These are phyloP conservation scores for Globisporangium nagaii DNA, from an alignment of 352 stramenopile genomes.

Conservation along the genomic window DNA sequence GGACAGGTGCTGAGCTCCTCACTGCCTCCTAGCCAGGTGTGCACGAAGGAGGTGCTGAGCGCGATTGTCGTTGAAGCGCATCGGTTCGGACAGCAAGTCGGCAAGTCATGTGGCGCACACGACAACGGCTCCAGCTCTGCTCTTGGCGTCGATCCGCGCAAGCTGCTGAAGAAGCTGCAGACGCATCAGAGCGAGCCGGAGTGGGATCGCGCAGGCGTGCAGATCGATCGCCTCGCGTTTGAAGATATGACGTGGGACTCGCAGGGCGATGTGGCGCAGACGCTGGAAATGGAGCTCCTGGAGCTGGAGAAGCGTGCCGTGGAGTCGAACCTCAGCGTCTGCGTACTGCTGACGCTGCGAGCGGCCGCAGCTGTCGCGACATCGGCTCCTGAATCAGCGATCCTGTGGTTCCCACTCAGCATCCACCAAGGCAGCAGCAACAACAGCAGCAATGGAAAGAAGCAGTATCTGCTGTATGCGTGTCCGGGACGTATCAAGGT, in stretches of 20 bases:
- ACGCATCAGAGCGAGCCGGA: not conserved
- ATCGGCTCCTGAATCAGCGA: slow-evolving; percentile 15
- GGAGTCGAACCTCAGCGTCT: slow-evolving; percentile 17
- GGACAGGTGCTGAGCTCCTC: slow-evolving; percentile 21
- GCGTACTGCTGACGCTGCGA: slow-evolving; percentile 27
- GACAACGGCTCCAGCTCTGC: not conserved
- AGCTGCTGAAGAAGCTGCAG: slow-evolving; percentile 17
- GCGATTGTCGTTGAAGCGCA: slow-evolving; percentile 57
- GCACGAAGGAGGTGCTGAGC: slow-evolving; percentile 39
- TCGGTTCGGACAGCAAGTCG: slow-evolving; percentile 34
- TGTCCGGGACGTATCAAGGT: slow-evolving; percentile 65
- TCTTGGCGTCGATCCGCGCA: slow-evolving; percentile 16
- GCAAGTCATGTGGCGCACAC: slow-evolving; percentile 2
- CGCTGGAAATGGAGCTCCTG: slow-evolving; percentile 55
- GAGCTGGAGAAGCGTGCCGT: slow-evolving; percentile 37
- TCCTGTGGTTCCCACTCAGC: slow-evolving; percentile 36
- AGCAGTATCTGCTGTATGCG: slow-evolving; percentile 49
- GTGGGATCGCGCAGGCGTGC: not conserved
- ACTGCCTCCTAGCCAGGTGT: slow-evolving; percentile 19
- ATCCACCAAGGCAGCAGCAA: not conserved
- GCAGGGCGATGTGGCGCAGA: slow-evolving; percentile 32
- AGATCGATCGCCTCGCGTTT: slow-evolving; percentile 20
- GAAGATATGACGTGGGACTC: slow-evolving; percentile 61
- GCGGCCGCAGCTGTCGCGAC: no score
- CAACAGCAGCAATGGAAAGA: slow-evolving; percentile 7